A percentile compares a stretch with the other conserved stretches of the same genome.
phyloP scores from a whole-genome alignment of 2,329 filamentous ascomycete species.

The Pseudogymnoascus sp. region DNA sequence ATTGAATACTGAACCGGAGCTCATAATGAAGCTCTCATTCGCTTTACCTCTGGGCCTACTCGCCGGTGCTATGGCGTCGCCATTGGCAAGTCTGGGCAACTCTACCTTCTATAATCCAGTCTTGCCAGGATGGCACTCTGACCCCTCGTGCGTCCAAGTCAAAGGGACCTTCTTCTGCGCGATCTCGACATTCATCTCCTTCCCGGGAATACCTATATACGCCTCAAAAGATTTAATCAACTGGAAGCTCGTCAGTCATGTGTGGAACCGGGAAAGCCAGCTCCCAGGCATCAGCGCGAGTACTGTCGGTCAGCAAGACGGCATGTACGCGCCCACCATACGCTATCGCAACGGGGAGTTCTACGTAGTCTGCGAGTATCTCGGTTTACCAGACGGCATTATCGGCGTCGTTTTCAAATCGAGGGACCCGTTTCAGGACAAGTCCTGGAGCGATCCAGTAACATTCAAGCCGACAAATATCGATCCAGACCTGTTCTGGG shows the following conservation, averaged over 20 bases:
- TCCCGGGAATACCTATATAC: conserved; percentile 52
- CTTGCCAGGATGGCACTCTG: conserved; percentile 49
- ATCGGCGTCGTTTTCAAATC: conserved; percentile 28
- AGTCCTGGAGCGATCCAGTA: conserved; percentile 54
- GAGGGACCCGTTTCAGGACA: conserved; percentile 43
- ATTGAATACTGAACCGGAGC: background rate
- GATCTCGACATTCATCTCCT: conserved; percentile 56
- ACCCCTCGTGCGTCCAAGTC: conserved; percentile 43
- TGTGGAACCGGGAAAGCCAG: conserved; percentile 41
- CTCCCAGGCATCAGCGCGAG: conserved; percentile 33
- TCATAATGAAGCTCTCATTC: background rate
- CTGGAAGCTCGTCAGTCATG: conserved; percentile 45
- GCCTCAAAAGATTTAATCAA: conserved; percentile 45
- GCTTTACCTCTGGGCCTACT: background rate
- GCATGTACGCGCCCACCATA: conserved; percentile 41
- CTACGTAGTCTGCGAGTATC: conserved; percentile 42
- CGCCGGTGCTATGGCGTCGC: conserved; percentile 21
- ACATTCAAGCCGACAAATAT: conserved; percentile 55
- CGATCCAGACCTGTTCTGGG: conserved; percentile 53
- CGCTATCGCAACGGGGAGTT: conserved; percentile 36
- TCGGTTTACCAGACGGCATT: conserved; percentile 20
- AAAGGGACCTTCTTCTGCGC: conserved; percentile 47
- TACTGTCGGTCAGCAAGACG: conserved; percentile 26
- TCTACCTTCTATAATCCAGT: background rate
- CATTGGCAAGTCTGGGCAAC: background rate